These are phyloP conservation scores for Marasmius tenuissimus DNA, from an alignment of 1,284 basidiomycete genomes.

Conservation along the genomic window DNA sequence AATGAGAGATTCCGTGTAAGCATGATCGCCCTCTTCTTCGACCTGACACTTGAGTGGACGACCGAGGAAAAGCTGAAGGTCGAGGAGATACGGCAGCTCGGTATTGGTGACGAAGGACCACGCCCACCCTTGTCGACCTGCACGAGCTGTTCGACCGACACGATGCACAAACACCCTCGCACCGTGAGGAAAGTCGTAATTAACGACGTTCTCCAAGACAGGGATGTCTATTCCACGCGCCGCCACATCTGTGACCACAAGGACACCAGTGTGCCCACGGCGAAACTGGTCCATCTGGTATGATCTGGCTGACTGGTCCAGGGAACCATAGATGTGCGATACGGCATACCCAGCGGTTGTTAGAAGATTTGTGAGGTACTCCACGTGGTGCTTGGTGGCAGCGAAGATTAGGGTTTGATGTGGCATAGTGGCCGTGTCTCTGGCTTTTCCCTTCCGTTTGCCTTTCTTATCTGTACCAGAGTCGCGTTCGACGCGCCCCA, in stretches of 20 bases:
- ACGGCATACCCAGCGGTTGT: constrained; percentile 86
- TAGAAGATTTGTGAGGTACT: constrained; percentile 86
- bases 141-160: constrained; percentile 95
- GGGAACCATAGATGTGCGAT: constrained; percentile 96
- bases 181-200: constrained; percentile 96
- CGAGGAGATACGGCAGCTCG: constrained; percentile 90
- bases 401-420: constrained; percentile 96
- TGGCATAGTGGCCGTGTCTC: constrained; percentile 59
- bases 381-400: constrained; percentile 99
- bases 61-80: constrained; percentile 94
- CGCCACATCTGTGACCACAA: constrained; percentile 98
- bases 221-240: constrained; percentile 97
- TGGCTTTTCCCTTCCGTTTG: constrained; percentile 53
- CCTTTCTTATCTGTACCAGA: constrained; percentile 36
- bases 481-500: constrained; percentile 35
- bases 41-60: constrained; percentile 69
- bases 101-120: constrained; percentile 89
- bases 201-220: constrained; percentile 92
- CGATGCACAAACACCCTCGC: constrained; percentile 95
- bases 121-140: constrained; percentile 93
- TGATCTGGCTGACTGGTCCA: constrained; percentile 92
- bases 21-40: constrained; percentile 46
- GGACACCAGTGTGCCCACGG: constrained; percentile 76
- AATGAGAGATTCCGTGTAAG: constrained; percentile 70
- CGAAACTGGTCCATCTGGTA: constrained; percentile 93